Conservation (phyloP, 495 filamentous ascomycete species). For the Talaromyces proteolyticus region DNA sequence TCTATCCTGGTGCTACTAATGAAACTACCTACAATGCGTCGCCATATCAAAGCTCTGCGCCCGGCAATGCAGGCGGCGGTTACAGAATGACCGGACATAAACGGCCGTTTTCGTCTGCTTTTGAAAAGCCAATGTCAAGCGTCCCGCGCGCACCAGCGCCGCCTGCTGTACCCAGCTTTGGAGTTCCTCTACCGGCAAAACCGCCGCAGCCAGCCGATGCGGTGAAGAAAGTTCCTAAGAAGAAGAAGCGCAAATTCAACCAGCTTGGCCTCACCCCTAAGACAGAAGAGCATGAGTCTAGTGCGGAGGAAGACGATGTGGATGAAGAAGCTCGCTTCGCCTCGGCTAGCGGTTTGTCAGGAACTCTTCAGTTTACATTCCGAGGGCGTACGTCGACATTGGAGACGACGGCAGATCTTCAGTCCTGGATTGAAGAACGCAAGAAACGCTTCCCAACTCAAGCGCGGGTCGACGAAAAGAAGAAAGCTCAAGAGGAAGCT, state of each 20-base stretch:
- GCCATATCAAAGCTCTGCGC: constrained; percentile 4
- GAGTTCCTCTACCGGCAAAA: constrained; percentile 53
- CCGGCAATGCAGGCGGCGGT: constrained; percentile 30
- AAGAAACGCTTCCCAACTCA: constrained; percentile 73
- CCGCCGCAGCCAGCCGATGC: constrained; percentile 43
- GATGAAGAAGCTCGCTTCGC: constrained; percentile 57
- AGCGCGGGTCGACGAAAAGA: constrained; percentile 48
- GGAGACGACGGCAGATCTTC: constrained; percentile 61
- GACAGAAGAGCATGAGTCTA: constrained; percentile 64
- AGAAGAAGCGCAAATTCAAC: constrained; percentile 74
- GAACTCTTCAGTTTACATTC: constrained; percentile 36
- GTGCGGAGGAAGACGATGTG: constrained; percentile 62
- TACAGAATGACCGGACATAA: constrained; percentile 28
- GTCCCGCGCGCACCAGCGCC: constrained; percentile 40
- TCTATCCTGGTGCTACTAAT: constrained; percentile 8
- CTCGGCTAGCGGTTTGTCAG: constrained; percentile 17
- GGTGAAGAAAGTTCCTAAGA: constrained; percentile 46
- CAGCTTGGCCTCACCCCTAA: constrained; percentile 75
- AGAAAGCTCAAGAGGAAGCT: constrained; percentile 36
- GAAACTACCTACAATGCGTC: neutral
- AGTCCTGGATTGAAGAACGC: constrained; percentile 75
- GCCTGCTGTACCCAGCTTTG: constrained; percentile 58
- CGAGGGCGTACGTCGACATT: constrained; percentile 32
- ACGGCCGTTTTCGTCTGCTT: constrained; percentile 35
- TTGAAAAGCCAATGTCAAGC: constrained; percentile 32